Percentiles rank a stretch among this genome's conserved stretches.
phyloP scores from a whole-genome alignment of 225 moss, liverwort and hornwort species.

The Pseudoscleropodium purum region DNA sequence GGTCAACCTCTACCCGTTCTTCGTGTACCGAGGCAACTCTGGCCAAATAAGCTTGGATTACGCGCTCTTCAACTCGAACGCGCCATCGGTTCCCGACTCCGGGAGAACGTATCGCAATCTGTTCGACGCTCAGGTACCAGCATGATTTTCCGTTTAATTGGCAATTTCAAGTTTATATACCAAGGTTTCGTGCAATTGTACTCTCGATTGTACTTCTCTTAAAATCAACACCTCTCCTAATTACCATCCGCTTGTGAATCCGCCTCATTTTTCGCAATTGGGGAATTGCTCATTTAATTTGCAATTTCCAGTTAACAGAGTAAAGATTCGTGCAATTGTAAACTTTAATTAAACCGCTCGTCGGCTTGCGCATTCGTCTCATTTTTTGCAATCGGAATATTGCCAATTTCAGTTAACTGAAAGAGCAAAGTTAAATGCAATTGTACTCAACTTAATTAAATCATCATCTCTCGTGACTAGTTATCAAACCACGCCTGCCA shows the following conservation, averaged over 20 bases:
- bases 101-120: constrained; percentile 26
- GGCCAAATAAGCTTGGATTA: constrained; percentile 10
- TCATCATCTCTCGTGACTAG: neutral
- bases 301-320: neutral
- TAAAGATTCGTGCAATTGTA: neutral
- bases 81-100: constrained; percentile 1
- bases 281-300: neutral
- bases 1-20: constrained; percentile 73
- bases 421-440: neutral
- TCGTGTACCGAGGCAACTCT: constrained; percentile 24
- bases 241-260: neutral
- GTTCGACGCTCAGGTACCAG: constrained; percentile 12
- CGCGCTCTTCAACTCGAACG: constrained; percentile 30
- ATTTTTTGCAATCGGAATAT: neutral
- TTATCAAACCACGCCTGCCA: neutral
- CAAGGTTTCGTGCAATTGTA: neutral
- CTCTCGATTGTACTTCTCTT: neutral
- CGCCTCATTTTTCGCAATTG: too few species aligned
- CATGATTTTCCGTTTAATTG: neutral
- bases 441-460: neutral
- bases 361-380: neutral
- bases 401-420: neutral
- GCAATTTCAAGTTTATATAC: neutral
- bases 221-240: neutral
- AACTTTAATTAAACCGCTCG: neutral